phyloP scores from a whole-genome alignment of 495 filamentous ascomycete genomes.

The Aspergillus asperescens region DNA sequence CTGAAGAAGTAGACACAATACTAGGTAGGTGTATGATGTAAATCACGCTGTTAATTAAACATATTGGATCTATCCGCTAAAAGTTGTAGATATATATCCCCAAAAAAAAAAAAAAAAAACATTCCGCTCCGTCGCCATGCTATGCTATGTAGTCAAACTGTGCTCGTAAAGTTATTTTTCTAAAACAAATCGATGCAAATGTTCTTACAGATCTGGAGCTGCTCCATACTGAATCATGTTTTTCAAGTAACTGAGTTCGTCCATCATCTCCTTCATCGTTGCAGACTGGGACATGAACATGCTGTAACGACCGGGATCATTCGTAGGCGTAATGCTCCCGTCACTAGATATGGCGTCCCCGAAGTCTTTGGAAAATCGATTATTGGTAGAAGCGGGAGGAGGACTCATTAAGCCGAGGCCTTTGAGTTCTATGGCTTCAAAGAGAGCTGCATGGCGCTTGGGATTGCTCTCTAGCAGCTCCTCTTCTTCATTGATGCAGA shows the following conservation, averaged over 20 bases:
- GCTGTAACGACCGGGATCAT: slow-evolving; percentile 19
- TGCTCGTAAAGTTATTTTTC: slow-evolving; percentile 5
- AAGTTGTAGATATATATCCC: neutral
- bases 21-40: neutral
- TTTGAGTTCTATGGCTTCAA: slow-evolving; percentile 32
- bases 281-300: slow-evolving; percentile 27
- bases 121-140: neutral
- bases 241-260: slow-evolving; percentile 50
- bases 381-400: slow-evolving; percentile 20
- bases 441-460: slow-evolving; percentile 44
- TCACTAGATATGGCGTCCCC: slow-evolving; percentile 8
- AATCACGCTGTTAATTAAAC: neutral
- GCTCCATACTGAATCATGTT: slow-evolving; percentile 42
- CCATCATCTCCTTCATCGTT: slow-evolving; percentile 46
- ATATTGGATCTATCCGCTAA: neutral
- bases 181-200: neutral
- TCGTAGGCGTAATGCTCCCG: neutral
- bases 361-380: slow-evolving; percentile 23
- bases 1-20: too few species aligned
- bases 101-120: too few species aligned
- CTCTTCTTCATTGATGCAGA: slow-evolving; percentile 35
- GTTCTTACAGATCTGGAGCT: slow-evolving; percentile 12
- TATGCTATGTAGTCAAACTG: neutral
- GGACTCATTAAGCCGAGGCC: slow-evolving; percentile 29
- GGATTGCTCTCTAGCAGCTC: slow-evolving; percentile 36